Base-by-base conservation (phyloP, 2,329 filamentous ascomycete species). In the Gyromitra esculenta region DNA sequence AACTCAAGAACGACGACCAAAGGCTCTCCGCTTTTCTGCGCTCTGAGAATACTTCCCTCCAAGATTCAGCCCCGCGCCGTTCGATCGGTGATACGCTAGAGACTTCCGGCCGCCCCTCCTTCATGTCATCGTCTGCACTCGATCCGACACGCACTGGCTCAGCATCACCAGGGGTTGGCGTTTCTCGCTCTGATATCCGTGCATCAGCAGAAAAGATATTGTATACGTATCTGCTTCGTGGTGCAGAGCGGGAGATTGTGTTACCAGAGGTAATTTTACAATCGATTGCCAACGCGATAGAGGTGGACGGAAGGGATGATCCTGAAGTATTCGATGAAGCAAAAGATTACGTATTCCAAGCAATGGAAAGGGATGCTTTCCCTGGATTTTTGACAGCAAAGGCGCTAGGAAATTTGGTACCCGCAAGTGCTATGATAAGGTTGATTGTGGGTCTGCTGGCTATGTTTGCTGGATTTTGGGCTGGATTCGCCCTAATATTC, bases 351-450 rank as follows among this genome's bases (percentile, higher is more conserved):
- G 96, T 98, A 78, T 99, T 98, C 84, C 96, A 99, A 85, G 96
- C 96, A 43, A 99, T 99, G 96, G 96, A 99, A 85, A 90, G 96
- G 72, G 96, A 99, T 85, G 96, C 96, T n/a, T 99, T 97, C 83
- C 96, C 96, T 0, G 95, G 95, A 0, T 99, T 99, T 84, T 87
- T 99, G 75, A 89, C 95, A 82, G 93, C 93, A 85, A 98, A 98
- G 85, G 96, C 96, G 1, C 87, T 99, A 31, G 96, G 96, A 76
- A 99, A 99, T 82, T 88, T 99, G 13, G 95, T 99, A 37, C 96
- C 95, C 1, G 90, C 95, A 15, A 97, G 93, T 60, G 91, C 97
- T 80, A 89, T 98, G 82, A 87, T 96, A 80, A 89, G 96, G 69
- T 86, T 98, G 66, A 93, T 97, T 59, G 83, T 97, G 80, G 96